Conservation (phyloP, 352 stramenopile species). For the Globisporangium polare region DNA sequence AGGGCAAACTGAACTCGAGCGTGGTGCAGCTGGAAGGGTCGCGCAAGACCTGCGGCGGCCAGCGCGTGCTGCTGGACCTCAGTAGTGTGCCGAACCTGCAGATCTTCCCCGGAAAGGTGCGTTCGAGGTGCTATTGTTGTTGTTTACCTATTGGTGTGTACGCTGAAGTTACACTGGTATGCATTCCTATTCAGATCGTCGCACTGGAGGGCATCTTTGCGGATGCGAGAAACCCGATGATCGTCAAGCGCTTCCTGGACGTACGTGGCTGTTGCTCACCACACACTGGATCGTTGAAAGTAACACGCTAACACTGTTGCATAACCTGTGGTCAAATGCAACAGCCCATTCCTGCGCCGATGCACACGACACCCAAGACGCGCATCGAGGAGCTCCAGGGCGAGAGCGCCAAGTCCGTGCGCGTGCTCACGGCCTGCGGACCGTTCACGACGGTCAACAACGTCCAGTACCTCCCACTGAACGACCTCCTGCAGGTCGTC, state of each 20-base stretch:
- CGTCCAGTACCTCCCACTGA: slow-evolving; percentile 93
- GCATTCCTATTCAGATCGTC: slow-evolving; percentile 50
- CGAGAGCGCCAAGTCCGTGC: slow-evolving; percentile 39
- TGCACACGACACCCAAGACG: slow-evolving; percentile 37
- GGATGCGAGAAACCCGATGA: slow-evolving; percentile 66
- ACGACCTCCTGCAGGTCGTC: slow-evolving; percentile 88
- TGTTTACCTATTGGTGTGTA: background rate
- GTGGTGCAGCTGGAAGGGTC: slow-evolving; percentile 81
- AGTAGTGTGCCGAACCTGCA: slow-evolving; percentile 66
- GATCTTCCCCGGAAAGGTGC: slow-evolving; percentile 80
- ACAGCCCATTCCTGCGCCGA: slow-evolving; percentile 60
- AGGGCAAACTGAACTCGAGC: slow-evolving; percentile 81
- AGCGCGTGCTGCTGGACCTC: slow-evolving; percentile 75
- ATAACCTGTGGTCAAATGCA: background rate
- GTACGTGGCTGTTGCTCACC: slow-evolving; percentile 21
- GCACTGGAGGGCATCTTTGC: slow-evolving; percentile 72
- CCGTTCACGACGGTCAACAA: slow-evolving; percentile 95
- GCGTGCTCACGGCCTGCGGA: slow-evolving; percentile 88
- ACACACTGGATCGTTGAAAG: no score
- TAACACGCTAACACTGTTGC: no score
- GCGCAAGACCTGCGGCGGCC: slow-evolving; percentile 75
- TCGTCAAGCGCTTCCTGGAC: slow-evolving; percentile 76
- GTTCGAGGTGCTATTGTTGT: slow-evolving; percentile 7
- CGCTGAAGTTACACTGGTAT: slow-evolving; percentile 1
- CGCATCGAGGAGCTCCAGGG: slow-evolving; percentile 47